Base-by-base conservation (phyloP, 176 grass and related monocot genomes). In the Oryza coarctata region DNA sequence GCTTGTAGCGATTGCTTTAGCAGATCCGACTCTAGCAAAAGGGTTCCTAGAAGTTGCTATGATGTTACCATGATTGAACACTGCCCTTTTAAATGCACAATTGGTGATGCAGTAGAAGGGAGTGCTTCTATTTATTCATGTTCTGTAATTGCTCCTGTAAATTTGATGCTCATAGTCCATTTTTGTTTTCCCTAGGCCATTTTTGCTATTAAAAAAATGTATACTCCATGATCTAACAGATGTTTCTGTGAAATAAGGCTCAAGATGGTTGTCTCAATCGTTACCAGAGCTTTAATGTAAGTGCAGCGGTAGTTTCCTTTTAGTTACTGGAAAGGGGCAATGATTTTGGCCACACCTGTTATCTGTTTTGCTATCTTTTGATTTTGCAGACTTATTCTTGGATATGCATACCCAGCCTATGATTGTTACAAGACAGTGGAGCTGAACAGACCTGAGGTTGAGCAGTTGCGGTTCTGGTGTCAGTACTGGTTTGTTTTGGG, bases 401-500 rank as follows among this genome's bases (percentile, higher is more conserved):
- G 94, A 39, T 97, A 97, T 79, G 86, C 83, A 36, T 97, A 97
- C 71, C 94, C 94, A 0, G 94, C 94, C 30, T 97, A 97, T 50
- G 92, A 94, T 78, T 97, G 94, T 81, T 97, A 97, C 83, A 97
- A 97, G 80, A 85, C 76, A 6, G 86, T 97, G 47, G 94, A 94
- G 85, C 79, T 94, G 64, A 92, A 94, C 73, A 91, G 77, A 60
- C 92, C 92, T 40, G 94, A 94, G 73, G 86, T 90, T n/a, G 89
- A 90, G 79, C 89, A 94, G 62, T 69, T 97, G 85, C 92, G 87
- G 44, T 97, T 97, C 90, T 97, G 94, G 92, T 97, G 94, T 84
- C 94, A 92, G 73, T 97, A 97, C 81, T 97, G 94, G 94, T 97
- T 58, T 32, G 69, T 94, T 12, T 26, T 75, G 13, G 9, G 65